Percentiles rank a stretch among this genome's conserved stretches.
Conservation (phyloP, 129 eudicot genomes). For the Pulicaria dysenterica region DNA sequence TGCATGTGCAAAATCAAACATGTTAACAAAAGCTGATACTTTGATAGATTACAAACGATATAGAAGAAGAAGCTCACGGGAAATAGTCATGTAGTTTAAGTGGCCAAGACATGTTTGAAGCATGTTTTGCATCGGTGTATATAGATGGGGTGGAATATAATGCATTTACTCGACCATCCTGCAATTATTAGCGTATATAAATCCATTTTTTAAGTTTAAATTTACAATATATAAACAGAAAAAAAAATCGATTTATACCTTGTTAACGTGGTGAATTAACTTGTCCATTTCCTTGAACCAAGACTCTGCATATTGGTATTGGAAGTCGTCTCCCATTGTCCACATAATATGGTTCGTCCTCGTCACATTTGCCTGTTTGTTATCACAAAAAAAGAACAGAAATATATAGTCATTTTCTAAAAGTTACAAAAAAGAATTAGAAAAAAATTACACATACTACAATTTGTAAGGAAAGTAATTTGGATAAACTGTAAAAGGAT, state of each 20-base stretch:
- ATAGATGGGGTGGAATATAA: slow-evolving; percentile 89
- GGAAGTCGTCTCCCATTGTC: slow-evolving; percentile 98
- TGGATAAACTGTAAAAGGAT: no score
- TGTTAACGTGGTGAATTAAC: slow-evolving; percentile 79
- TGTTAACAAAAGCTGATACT: slow-evolving; percentile 7
- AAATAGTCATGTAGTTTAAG: slow-evolving; percentile 80
- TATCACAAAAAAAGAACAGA: no score
- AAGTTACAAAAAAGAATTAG: background rate
- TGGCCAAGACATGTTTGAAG: slow-evolving; percentile 76
- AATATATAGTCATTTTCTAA: no score
- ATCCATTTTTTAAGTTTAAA: background rate
- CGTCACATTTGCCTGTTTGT: slow-evolving; percentile 75
- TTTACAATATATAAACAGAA: background rate
- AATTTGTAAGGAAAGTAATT: no score
- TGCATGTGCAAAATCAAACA: slow-evolving; percentile 27
- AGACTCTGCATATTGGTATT: slow-evolving; percentile 87
- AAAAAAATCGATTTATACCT: slow-evolving; percentile 37
- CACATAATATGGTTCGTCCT: slow-evolving; percentile 92
- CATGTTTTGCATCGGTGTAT: slow-evolving; percentile 80
- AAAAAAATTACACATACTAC: no score
- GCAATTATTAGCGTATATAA: slow-evolving; percentile 25
- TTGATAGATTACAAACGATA: background rate
- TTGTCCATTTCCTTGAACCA: slow-evolving; percentile 99
- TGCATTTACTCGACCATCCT: slow-evolving; percentile 94
- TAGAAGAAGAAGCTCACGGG: slow-evolving; percentile 55